A percentile compares a stretch with the other conserved stretches of the same genome.
Evolutionary conservation across 2,329 filamentous ascomycete genomes (phyloP).

Genomic region (Verticillium nubilum): DNA sequence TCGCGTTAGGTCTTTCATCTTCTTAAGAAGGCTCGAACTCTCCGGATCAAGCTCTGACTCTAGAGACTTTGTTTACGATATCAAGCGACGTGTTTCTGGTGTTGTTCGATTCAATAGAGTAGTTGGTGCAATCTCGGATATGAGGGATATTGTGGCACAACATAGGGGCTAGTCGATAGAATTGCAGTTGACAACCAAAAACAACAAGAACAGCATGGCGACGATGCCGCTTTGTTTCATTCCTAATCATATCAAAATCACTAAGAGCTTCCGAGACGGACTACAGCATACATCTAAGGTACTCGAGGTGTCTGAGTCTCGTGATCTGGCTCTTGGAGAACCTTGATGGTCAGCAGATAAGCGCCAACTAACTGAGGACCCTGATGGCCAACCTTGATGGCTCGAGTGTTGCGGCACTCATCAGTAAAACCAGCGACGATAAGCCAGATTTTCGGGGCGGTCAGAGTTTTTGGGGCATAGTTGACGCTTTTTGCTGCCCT

Average conservation of each 20-base stretch:
- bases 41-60: too few relatives aligned
- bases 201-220: too few relatives aligned
- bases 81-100: too few relatives aligned
- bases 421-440: conserved; percentile 4
- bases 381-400: conserved; percentile 14
- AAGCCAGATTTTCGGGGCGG: conserved; percentile 1
- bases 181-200: background rate
- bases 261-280: too few relatives aligned
- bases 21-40: too few relatives aligned
- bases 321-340: conserved; percentile 3
- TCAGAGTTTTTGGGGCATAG: background rate
- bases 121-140: background rate
- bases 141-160: background rate
- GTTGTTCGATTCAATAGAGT: too few relatives aligned
- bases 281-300: background rate
- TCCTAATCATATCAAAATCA: too few relatives aligned
- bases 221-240: too few relatives aligned
- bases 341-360: conserved; percentile 8
- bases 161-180: background rate
- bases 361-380: conserved; percentile 3
- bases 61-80: too few relatives aligned
- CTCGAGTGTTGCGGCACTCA: background rate
- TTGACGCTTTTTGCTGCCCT: background rate
- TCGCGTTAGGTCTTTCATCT: too few relatives aligned
- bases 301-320: background rate